Base-by-base conservation (phyloP, 768 basidiomycete species). In the Cystofilobasidium bisporidii region DNA sequence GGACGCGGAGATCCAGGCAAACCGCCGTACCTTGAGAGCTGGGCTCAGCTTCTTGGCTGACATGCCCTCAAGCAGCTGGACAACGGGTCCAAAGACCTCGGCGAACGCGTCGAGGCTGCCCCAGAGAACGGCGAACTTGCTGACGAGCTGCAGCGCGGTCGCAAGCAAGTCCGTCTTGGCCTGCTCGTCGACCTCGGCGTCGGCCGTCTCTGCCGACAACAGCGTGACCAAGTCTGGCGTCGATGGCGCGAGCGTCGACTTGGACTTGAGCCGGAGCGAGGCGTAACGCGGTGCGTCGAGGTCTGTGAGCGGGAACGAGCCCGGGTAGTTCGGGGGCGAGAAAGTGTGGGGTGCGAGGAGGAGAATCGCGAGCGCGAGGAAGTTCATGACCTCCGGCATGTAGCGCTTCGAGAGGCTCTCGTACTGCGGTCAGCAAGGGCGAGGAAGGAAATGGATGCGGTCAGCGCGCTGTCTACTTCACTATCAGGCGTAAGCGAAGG, bases 341-440 rank as follows among this genome's bases (percentile, higher is more conserved):
- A 38, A 72, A 71, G 61, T 30, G 70, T 85, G 83, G 0, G 90
- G 90, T 2, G 85, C 83, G 18, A 98, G 81, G 73, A 88, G 84
- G 38, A 91, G 79, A 45, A 91, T 76, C 17, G 84, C 75, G 70
- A 87, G 87, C 41, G 85, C 76, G 50, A 88, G 73, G 77, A 98
- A 96, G 75, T 88, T 93, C 64, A 90, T 74, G 10, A 84, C 88
- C 77, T 99, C 96, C 0, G 96, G 96, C 5, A 93, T 84, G 32
- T 92, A 78, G 24, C 93, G 85, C 73, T 89, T 90, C 3, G 91
- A 93, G 32, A 89, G 77, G 45, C 77, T 75, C 78, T 98, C 94
- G 73, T 86, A 98, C 77, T 97, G 85, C 40, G 86, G 76, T 3
- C 3, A 63, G 14, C 50, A 55, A 9, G 69, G n/a, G n/a, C n/a